These are phyloP conservation scores for Chondrus crispus DNA, from an alignment of 23 red algal genomes.

Conservation along the genomic window DNA sequence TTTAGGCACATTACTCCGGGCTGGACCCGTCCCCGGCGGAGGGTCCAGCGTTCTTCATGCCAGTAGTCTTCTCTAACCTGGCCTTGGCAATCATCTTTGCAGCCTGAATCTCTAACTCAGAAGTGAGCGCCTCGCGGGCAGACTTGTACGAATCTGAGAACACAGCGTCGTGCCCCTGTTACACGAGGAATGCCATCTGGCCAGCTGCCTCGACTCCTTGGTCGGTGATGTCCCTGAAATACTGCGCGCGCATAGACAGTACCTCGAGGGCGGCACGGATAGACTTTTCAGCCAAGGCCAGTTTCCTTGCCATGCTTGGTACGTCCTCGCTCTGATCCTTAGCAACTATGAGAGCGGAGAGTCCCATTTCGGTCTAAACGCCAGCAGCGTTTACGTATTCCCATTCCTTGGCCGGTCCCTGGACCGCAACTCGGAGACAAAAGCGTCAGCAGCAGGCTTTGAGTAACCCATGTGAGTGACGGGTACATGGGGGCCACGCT, in stretches of 20 bases:
- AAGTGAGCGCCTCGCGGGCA: neutral
- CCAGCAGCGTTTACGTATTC: constrained; percentile 39
- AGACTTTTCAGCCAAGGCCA: neutral
- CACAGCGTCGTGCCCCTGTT: neutral
- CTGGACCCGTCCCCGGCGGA: neutral
- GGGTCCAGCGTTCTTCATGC: neutral
- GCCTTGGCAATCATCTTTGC: neutral
- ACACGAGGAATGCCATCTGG: constrained; percentile 7
- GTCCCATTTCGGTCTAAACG: constrained; percentile 16
- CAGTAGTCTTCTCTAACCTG: neutral
- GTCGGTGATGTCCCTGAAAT: neutral
- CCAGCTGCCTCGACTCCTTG: neutral
- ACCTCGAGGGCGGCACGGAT: neutral
- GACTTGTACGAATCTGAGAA: neutral
- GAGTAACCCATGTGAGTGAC: constrained; percentile 21
- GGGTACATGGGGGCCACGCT: neutral
- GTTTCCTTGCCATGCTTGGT: neutral
- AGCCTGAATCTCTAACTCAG: neutral
- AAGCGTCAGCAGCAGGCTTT: constrained; percentile 13
- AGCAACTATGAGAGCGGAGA: neutral
- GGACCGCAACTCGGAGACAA: neutral
- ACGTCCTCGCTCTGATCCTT: neutral
- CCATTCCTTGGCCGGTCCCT: constrained; percentile 38
- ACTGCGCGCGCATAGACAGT: neutral
- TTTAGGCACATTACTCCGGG: neutral